phyloP scores from a whole-genome alignment of 2,329 filamentous ascomycete species.

The Whalleya microplaca region DNA sequence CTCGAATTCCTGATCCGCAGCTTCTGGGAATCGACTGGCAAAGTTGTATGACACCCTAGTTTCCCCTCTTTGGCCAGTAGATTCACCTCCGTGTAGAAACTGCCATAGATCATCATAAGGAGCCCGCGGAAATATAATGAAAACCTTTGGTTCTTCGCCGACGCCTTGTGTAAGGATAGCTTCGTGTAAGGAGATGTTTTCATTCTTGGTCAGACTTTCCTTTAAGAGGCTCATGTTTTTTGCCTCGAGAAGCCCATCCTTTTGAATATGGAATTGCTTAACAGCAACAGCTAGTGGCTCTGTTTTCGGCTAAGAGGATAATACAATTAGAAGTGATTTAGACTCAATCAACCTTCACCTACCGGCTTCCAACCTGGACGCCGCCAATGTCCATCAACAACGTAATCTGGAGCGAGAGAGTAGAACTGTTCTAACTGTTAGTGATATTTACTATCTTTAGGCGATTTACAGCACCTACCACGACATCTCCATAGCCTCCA shows the following conservation, averaged over 20 bases:
- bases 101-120: slow-evolving; percentile 1
- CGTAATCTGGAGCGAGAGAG: background rate
- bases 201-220: background rate
- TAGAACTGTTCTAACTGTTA: background rate
- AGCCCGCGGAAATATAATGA: background rate
- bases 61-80: background rate
- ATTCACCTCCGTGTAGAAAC: background rate
- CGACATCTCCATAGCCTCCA: slow-evolving; percentile 2
- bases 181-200: background rate
- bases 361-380: background rate
- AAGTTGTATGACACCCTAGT: background rate
- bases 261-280: slow-evolving; percentile 1
- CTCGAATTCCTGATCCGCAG: background rate
- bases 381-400: background rate
- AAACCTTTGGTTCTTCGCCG: background rate
- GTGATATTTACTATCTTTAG: background rate
- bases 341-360: background rate
- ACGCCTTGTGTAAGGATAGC: background rate
- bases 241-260: background rate
- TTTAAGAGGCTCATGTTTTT: background rate
- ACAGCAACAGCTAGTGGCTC: background rate
- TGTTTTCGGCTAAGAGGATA: background rate
- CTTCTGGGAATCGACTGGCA: slow-evolving; percentile 1
- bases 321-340: no score
- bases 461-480: background rate